phyloP scores from a whole-genome alignment of 768 basidiomycete species.

The Polyporus arcularius region DNA sequence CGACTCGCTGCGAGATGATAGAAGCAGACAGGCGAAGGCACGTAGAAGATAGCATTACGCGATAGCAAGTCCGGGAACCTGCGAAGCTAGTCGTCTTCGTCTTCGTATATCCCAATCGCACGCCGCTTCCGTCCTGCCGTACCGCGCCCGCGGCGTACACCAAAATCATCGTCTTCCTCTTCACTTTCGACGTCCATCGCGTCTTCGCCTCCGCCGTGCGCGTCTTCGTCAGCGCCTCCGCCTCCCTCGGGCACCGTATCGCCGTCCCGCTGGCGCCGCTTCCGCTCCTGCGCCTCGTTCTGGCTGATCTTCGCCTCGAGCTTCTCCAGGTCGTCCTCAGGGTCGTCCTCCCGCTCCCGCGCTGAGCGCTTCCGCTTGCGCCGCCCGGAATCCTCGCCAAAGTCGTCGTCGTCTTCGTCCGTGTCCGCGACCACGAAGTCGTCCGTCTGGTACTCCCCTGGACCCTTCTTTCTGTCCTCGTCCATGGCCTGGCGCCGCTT shows the following conservation, averaged over 20 bases:
- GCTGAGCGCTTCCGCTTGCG: conserved; percentile 15
- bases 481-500: conserved; percentile 36
- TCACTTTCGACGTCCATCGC: conserved; percentile 79
- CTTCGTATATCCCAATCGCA: conserved; percentile 60
- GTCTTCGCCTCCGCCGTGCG: conserved; percentile 39
- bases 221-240: conserved; percentile 28
- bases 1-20: not conserved
- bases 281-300: conserved; percentile 53
- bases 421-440: conserved; percentile 85
- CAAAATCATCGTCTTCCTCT: conserved; percentile 71
- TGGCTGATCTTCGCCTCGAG: conserved; percentile 68
- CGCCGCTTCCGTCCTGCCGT: conserved; percentile 53
- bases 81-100: conserved; percentile 53
- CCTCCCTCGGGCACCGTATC: conserved; percentile 31
- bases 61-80: not conserved
- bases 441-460: conserved; percentile 79
- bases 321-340: conserved; percentile 67
- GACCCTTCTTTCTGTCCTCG: conserved; percentile 46
- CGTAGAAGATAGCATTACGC: not conserved
- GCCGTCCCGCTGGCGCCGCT: conserved; percentile 38
- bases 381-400: conserved; percentile 9
- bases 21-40: not conserved
- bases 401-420: conserved; percentile 52
- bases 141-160: conserved; percentile 57
- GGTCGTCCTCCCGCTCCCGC: conserved; percentile 34